Base-by-base conservation (phyloP, 352 stramenopile genomes). In the Aphanomyces invadans region DNA sequence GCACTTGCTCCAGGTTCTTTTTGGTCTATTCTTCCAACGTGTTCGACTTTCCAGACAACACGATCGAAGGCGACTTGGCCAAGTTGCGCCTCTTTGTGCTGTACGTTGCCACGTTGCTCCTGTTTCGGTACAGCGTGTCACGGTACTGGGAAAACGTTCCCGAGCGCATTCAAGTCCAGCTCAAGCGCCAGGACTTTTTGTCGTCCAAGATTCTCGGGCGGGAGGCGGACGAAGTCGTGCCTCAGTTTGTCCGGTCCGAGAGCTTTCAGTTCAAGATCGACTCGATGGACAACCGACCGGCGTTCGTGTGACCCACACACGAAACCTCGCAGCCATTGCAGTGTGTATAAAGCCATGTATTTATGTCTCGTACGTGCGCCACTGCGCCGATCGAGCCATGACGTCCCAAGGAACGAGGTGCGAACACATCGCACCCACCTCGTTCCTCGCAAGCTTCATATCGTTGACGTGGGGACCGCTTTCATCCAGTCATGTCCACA, bases 1-100 rank as follows among this genome's bases (percentile, higher is more conserved):
- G 52, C 62, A 86, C 23, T 91, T 91, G 68, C 4, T 38, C 10
- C 36, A 57, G 49, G 49, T 57, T 36, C 29, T 21, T 98, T 9
- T 87, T 97, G 71, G 88, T 95, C 57, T 97, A 97, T 74, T 96
- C 92, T 12, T 89, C 80, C 49, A 57, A 83, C 32, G 73, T 90
- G 52, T 89, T 93, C 53, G 81, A 90, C 52, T 88, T 83, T 65
- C 88, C 89, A 62, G 83, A 78, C 66, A 69, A 75, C n/a, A 36
- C 83, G 39, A 74, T 76, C 36, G 77, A 78, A 44, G 61, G 74
- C 33, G 80, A 70, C 38, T 76, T 83, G 38, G 79, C 10, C 55
- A 45, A 46, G n/a, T 38, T 85, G 61, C 95, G 87, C 79, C 81
- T 87, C 73, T 89, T 92, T 66, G 83, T 82, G 44, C 61, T 87